Base-by-base conservation (phyloP, 805 yeast species). In the Wickerhamomyces alni region DNA sequence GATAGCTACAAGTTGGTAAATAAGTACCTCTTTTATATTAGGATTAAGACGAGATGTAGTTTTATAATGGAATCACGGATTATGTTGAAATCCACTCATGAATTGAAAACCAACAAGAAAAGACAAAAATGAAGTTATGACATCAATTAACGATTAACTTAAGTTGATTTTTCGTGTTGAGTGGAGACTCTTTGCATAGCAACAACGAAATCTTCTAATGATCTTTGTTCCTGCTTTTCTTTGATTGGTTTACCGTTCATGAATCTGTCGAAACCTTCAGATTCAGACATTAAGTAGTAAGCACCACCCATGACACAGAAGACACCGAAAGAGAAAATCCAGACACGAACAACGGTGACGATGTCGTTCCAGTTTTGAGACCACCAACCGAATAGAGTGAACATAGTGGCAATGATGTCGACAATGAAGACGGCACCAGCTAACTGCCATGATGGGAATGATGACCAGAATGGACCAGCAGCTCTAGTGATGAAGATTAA, bases 401-500 rank as follows among this genome's bases (percentile, higher is more conserved):
- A 88, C 79, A 85, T 75, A 48, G 96, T 88, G 54, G 96, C 95
- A 58, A 88, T 70, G 74, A 87, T 69, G 70, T 87, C 96, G 63
- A 87, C 96, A 62, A 70, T 69, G 63, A 86, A 75, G 58, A 87
- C 96, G 59, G 96, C 96, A 74, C 95, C 95, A 58, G 93, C 56
- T 72, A 87, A 80, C 76, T 87, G 95, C 96, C 96, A 88, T 36
- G 96, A 88, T 74, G 96, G 96, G 44, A 75, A 60, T 35, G 96
- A 87, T 45, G 96, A 84, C 96, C 96, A 88, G 93, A 88, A 88
- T 63, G 96, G 96, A 75, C 96, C 96, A 67, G 79, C 84, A 63
- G 96, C 95, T 77, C 96, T 82, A 61, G 96, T 87, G 64, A 88
- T 75, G 85, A 87, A 87, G 75, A 87, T 87, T 70, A 87, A 81